Percentiles rank a stretch among this genome's conserved stretches.
Evolutionary conservation across 352 stramenopile species (phyloP).

Genomic region (Pythium dissotocum): DNA sequence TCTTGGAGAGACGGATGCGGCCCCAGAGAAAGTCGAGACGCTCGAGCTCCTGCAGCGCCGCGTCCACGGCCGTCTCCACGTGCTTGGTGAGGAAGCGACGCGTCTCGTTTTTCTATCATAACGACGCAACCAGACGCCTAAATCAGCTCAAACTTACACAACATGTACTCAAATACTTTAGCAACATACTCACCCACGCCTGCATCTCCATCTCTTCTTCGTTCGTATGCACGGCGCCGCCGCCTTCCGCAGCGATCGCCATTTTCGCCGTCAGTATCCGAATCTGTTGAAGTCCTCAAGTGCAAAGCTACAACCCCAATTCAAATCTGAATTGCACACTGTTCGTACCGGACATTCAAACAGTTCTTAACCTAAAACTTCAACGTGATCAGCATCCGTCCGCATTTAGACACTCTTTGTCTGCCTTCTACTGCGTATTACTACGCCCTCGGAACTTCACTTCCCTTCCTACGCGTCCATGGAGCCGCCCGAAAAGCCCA

Average conservation of each 20-base stretch:
- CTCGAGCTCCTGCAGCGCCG: slow-evolving; percentile 65
- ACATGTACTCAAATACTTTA: neutral
- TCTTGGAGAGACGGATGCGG: slow-evolving; percentile 66
- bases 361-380: slow-evolving; percentile 15
- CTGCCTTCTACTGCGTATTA: neutral
- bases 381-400: neutral
- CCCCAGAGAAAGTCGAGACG: slow-evolving; percentile 85
- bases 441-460: neutral
- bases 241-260: neutral
- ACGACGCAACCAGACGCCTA: neutral
- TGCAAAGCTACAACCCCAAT: neutral
- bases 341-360: slow-evolving; percentile 9
- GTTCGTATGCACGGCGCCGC: neutral
- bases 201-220: slow-evolving; percentile 28
- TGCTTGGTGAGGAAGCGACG: slow-evolving; percentile 62
- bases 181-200: slow-evolving; percentile 23
- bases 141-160: neutral
- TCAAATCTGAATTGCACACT: slow-evolving; percentile 20
- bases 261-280: neutral
- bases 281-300: slow-evolving; percentile 18
- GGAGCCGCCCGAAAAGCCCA: neutral
- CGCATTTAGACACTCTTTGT: neutral
- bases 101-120: slow-evolving; percentile 55
- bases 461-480: neutral
- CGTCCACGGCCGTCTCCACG: slow-evolving; percentile 48